Evolutionary conservation across 768 basidiomycete genomes (phyloP), one percentile per base, ranked within the genome.

Genomic region (Phylloporus sp.): DNA sequence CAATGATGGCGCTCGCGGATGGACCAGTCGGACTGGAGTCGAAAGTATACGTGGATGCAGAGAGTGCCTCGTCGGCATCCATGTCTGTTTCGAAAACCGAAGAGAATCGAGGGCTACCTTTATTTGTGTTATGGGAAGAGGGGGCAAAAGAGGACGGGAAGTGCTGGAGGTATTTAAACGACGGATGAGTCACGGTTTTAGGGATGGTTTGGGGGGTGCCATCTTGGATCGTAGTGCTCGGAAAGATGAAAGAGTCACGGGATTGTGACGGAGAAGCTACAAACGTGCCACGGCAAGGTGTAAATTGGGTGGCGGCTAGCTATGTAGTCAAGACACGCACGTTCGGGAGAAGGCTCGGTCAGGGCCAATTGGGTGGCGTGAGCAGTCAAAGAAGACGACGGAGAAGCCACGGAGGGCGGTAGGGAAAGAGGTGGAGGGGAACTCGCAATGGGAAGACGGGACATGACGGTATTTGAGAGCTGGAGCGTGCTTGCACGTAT

Each of bases 401-500:
- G 43, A 29, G 4, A 41, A 27, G 22, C 55, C 6, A 45, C 43
- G 12, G 34, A 36, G 28, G 59, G 9, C 0, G 49, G 26, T 36
- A 9, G 35, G 26, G 40, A 28, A 36, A 54, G 44, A 11, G 49
- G 53, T 36, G 50, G 16, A 2, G 50, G n/a, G 22, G 56, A 42
- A 20, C 20, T 22, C 20, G 47, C 0, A 12, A 44, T 9, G 5
- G 51, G 10, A 15, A 50, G 20, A 27, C 51, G 63, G 6, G 70
- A 63, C 15, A 76, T 66, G 49, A 71, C 39, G 5, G 77, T 76
- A 47, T 71, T 73, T 16, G 86, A 86, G 4, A 91, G 73, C 46
- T 84, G 75, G 62, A 90, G 76, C 0, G 88, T 89, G 55, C 71
- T 76, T 29, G 80, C 73, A 16, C 88, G 81, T 53, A 90, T 91